These are phyloP conservation scores for Eimeria tenella DNA, from an alignment of 169 alveolate genomes.

Conservation along the genomic window DNA sequence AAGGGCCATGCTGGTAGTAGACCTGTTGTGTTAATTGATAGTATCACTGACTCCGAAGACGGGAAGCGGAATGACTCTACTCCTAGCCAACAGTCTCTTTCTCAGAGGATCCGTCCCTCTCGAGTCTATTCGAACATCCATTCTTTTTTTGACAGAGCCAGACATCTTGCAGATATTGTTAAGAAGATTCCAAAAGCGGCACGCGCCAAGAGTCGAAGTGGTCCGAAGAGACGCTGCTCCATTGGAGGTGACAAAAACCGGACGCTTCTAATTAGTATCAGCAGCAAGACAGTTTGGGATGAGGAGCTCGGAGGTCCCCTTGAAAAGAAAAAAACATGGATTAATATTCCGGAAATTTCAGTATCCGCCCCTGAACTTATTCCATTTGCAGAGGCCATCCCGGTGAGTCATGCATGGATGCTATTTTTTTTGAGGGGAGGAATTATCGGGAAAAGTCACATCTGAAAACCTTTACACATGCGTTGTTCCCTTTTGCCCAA, in stretches of 20 bases:
- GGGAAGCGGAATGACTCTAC: slow-evolving; percentile 7
- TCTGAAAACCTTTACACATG: not conserved
- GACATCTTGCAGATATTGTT: slow-evolving; percentile 46
- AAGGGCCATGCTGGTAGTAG: not conserved
- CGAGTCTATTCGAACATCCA: slow-evolving; percentile 49
- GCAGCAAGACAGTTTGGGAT: slow-evolving; percentile 70
- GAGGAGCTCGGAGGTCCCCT: slow-evolving; percentile 57
- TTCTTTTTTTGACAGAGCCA: slow-evolving; percentile 55
- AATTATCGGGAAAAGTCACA: not conserved
- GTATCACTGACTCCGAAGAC: not conserved
- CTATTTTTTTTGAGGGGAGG: not conserved
- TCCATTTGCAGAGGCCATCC: slow-evolving; percentile 69
- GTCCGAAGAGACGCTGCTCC: slow-evolving; percentile 60
- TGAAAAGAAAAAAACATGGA: slow-evolving; percentile 63
- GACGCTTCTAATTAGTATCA: slow-evolving; percentile 54
- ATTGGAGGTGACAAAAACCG: slow-evolving; percentile 67
- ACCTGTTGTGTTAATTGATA: not conserved
- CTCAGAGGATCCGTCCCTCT: slow-evolving; percentile 62
- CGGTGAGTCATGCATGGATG: slow-evolving; percentile 4
- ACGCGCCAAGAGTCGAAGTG: not conserved
- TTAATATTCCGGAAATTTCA: slow-evolving; percentile 60
- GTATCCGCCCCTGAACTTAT: slow-evolving; percentile 70
- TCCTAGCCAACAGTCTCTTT: slow-evolving; percentile 27
- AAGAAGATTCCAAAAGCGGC: not conserved
- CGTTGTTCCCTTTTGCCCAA: not conserved